Conservation (phyloP, 495 filamentous ascomycete species). For the Daldinia caldariorum region DNA sequence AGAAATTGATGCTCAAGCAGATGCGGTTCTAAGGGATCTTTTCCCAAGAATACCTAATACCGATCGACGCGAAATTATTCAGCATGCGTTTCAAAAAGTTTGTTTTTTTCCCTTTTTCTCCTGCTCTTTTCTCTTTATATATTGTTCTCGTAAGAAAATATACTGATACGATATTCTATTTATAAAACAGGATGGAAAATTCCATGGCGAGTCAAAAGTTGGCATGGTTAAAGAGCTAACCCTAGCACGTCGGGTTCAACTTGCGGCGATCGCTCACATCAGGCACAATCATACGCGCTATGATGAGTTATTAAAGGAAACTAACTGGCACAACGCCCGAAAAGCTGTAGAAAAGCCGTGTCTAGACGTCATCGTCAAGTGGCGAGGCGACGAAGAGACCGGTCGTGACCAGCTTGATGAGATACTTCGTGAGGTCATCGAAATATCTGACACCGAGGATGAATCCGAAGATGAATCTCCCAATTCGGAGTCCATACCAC, state of each 20-base stretch:
- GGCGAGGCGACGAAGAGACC: slow-evolving; percentile 87
- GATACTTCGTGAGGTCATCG: slow-evolving; percentile 80
- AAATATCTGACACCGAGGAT: slow-evolving; percentile 83
- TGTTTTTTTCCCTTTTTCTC: slow-evolving; percentile 34
- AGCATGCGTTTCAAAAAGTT: slow-evolving; percentile 86
- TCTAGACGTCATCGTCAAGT: slow-evolving; percentile 78
- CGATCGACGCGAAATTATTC: slow-evolving; percentile 79
- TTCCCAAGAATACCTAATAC: slow-evolving; percentile 86
- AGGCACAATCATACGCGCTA: slow-evolving; percentile 88
- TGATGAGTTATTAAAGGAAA: slow-evolving; percentile 75
- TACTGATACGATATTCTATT: slow-evolving; percentile 7
- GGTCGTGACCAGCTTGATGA: slow-evolving; percentile 79
- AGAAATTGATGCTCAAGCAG: slow-evolving; percentile 76
- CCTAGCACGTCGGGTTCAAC: slow-evolving; percentile 77
- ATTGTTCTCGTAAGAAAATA: not conserved
- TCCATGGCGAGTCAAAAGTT: slow-evolving; percentile 55
- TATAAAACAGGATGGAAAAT: slow-evolving; percentile 45
- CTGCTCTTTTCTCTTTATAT: not conserved
- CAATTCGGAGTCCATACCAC: slow-evolving; percentile 24
- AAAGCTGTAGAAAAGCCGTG: slow-evolving; percentile 74
- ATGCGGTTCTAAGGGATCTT: slow-evolving; percentile 78
- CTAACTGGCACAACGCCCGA: slow-evolving; percentile 73
- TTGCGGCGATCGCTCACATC: slow-evolving; percentile 87
- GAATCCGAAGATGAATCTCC: slow-evolving; percentile 63
- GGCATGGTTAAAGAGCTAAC: slow-evolving; percentile 73